phyloP scores from a whole-genome alignment of 148 eudicot species.

The Rhododendron ovatum region DNA sequence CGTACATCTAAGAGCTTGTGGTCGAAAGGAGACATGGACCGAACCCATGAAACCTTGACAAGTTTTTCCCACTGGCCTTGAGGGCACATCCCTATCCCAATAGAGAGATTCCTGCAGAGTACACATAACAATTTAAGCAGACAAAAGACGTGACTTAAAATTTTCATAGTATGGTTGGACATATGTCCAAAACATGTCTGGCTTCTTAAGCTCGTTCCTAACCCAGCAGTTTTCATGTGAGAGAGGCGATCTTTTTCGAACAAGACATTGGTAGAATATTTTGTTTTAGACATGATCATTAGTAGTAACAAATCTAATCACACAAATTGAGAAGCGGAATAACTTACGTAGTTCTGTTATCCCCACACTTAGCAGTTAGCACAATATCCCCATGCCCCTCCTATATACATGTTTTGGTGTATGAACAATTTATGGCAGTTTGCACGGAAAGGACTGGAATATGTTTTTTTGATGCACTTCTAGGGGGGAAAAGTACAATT shows the following conservation, averaged over 20 bases:
- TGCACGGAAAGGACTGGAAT: neutral
- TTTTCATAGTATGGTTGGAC: neutral
- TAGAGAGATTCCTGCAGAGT: conserved; percentile 65
- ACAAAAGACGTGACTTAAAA: neutral
- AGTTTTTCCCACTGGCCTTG: conserved; percentile 75
- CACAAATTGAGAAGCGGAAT: neutral
- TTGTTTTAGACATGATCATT: neutral
- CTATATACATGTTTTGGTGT: neutral
- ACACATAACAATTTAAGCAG: neutral
- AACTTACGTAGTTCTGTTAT: neutral
- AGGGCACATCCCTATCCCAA: conserved; percentile 87
- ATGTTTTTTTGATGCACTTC: neutral
- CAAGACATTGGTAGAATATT: neutral
- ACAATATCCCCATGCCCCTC: neutral
- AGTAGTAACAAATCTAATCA: neutral
- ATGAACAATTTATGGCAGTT: neutral
- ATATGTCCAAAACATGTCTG: neutral
- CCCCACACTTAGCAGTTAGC: neutral
- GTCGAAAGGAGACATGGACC: conserved; percentile 88
- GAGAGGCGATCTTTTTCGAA: neutral
- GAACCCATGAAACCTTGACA: conserved; percentile 60
- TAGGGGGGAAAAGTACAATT: too few relatives aligned
- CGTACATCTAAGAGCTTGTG: conserved; percentile 71
- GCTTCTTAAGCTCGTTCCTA: neutral
- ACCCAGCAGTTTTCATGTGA: neutral